phyloP scores from a whole-genome alignment of 1,139 yeast species.

The Hansenula lynferdii region DNA sequence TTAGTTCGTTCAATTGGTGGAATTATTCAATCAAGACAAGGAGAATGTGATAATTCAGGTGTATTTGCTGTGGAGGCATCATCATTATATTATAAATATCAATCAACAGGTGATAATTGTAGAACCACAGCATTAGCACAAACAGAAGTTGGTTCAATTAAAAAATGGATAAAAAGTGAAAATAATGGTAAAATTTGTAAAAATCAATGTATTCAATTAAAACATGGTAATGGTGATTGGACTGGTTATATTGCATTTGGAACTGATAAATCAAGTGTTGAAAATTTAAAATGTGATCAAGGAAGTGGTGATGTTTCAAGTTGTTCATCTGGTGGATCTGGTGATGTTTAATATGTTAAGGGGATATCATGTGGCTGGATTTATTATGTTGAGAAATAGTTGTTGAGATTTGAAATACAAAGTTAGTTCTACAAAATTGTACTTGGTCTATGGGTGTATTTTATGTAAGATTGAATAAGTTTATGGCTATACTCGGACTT shows the following conservation, averaged over 20 bases:
- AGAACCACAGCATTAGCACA: not conserved
- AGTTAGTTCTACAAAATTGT: no score
- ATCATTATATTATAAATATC: not conserved
- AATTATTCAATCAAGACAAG: not conserved
- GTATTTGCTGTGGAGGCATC: not conserved
- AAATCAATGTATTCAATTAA: not conserved
- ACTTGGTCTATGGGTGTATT: no score
- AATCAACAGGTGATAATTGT: not conserved
- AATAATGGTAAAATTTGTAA: not conserved
- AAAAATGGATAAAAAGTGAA: not conserved
- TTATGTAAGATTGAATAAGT: no score
- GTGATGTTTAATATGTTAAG: not conserved
- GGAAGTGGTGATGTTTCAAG: not conserved
- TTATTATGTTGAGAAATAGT: no score
- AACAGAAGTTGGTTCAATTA: not conserved
- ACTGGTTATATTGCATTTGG: not conserved
- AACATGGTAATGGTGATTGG: not conserved
- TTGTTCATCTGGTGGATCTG: not conserved
- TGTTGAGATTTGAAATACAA: no score
- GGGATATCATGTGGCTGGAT: no score
- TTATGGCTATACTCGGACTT: no score
- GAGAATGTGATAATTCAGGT: not conserved
- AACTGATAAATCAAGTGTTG: not conserved
- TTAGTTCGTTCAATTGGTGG: not conserved
- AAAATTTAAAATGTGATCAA: not conserved